A percentile compares a stretch with the other conserved stretches of the same genome.
Evolutionary conservation across 2,329 filamentous ascomycete genomes (phyloP).

Genomic region (Macroventuria anomochaeta): DNA sequence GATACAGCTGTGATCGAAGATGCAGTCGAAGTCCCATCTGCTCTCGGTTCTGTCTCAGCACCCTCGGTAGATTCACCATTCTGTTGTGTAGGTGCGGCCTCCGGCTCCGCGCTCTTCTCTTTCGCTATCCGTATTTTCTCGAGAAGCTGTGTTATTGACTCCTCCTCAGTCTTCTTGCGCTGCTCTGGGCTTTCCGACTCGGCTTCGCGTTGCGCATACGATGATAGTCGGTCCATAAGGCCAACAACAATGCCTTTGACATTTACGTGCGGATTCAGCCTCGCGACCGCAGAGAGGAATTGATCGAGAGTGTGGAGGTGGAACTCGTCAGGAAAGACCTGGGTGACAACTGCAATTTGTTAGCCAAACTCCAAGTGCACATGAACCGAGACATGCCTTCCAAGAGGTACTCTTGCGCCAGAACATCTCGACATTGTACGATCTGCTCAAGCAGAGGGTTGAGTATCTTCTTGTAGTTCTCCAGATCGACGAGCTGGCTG

Average conservation of each 20-base stretch:
- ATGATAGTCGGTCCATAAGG: conserved; percentile 93
- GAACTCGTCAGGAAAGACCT: conserved; percentile 98
- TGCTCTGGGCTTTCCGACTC: conserved; percentile 73
- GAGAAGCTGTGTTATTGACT: conserved; percentile 78
- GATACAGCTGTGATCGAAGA: conserved; percentile 40
- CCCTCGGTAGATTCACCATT: conserved; percentile 47
- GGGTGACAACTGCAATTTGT: conserved; percentile 78
- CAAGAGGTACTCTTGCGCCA: conserved; percentile 95
- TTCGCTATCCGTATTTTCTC: conserved; percentile 77
- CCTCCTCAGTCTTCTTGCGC: conserved; percentile 79
- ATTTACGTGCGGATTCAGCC: conserved; percentile 94
- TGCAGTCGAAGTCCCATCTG: conserved; percentile 39
- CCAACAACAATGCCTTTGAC: conserved; percentile 98
- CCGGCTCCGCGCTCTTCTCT: conserved; percentile 51
- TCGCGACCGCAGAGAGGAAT: conserved; percentile 88
- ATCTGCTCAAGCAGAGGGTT: conserved; percentile 93
- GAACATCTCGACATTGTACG: conserved; percentile 94
- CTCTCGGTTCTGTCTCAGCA: conserved; percentile 26
- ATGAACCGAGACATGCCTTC: conserved; percentile 62
- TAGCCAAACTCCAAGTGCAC: conserved; percentile 18
- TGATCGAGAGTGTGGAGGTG: conserved; percentile 96
- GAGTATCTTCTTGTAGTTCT: conserved; percentile 92
- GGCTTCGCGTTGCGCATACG: conserved; percentile 90
- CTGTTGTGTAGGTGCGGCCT: conserved; percentile 35
- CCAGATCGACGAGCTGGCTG: conserved; percentile 93